Evolutionary conservation across 768 basidiomycete genomes (phyloP).

Genomic region (Lentinula guzmanii): DNA sequence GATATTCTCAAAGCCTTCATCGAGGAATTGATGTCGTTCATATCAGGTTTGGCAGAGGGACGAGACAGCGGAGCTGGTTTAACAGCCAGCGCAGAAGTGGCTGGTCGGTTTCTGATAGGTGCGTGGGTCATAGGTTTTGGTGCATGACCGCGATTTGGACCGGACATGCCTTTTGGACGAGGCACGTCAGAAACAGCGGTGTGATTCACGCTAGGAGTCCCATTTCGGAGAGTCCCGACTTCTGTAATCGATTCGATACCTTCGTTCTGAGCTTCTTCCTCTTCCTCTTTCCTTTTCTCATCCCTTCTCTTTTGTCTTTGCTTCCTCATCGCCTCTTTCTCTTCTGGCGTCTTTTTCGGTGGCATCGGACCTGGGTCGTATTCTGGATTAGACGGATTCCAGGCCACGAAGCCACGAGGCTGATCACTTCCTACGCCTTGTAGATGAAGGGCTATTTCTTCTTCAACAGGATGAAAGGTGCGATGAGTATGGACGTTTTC

Average conservation of each 20-base stretch:
- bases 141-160: not conserved
- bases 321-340: not conserved
- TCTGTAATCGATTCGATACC: not conserved
- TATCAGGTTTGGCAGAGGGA: not conserved
- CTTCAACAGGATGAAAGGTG: not conserved
- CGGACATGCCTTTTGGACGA: not conserved
- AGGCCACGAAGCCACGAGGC: slow-evolving; percentile 17
- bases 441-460: not conserved
- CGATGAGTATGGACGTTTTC: not conserved
- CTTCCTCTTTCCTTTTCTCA: not conserved
- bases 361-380: slow-evolving; percentile 62
- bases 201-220: no score
- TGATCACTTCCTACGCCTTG: not conserved
- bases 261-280: not conserved
- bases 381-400: slow-evolving; percentile 55
- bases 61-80: not conserved
- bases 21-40: not conserved
- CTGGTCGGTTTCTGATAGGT: not conserved
- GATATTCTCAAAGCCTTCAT: not conserved
- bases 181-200: no score
- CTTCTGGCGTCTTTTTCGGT: not conserved
- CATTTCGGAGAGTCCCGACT: no score
- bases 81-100: not conserved
- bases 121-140: no score
- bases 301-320: not conserved